These are phyloP conservation scores for Suhomyces taliae DNA, from an alignment of 1,139 yeast genomes.

Conservation along the genomic window DNA sequence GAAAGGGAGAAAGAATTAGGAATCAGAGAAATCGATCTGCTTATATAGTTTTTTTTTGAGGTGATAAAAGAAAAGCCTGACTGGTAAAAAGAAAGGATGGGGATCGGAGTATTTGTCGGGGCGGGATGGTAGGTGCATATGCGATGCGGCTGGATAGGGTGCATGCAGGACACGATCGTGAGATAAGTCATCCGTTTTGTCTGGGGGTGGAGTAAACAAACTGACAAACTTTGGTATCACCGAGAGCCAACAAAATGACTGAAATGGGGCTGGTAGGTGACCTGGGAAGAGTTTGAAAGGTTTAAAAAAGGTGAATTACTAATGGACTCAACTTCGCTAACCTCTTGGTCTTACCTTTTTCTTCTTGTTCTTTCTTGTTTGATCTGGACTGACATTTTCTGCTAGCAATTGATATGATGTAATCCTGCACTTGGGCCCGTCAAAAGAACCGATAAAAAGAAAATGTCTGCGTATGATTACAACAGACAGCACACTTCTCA, in stretches of 20 bases:
- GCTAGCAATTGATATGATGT: neutral
- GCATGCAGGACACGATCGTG: neutral
- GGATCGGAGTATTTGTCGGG: constrained; percentile 4
- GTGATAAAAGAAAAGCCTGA: constrained; percentile 4
- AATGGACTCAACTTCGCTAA: no score
- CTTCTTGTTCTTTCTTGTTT: no score
- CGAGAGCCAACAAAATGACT: no score
- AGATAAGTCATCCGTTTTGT: neutral
- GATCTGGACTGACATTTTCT: no score
- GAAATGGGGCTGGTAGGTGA: no score
- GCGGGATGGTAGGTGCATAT: neutral
- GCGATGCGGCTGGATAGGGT: constrained; percentile 1
- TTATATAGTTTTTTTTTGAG: constrained; percentile 1
- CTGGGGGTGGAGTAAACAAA: neutral
- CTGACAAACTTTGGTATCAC: no score
- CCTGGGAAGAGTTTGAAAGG: no score
- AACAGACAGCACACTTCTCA: neutral
- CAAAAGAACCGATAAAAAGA: constrained; percentile 2
- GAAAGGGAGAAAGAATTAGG: neutral
- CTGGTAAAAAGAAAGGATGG: constrained; percentile 1
- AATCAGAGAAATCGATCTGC: neutral
- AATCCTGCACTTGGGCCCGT: neutral
- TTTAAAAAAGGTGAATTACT: no score
- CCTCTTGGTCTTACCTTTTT: no score
- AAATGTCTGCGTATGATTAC: neutral